Percentiles rank a stretch among this genome's conserved stretches.
phyloP scores from a whole-genome alignment of 2,329 filamentous ascomycete genomes.

The Colletotrichum zoysiae region DNA sequence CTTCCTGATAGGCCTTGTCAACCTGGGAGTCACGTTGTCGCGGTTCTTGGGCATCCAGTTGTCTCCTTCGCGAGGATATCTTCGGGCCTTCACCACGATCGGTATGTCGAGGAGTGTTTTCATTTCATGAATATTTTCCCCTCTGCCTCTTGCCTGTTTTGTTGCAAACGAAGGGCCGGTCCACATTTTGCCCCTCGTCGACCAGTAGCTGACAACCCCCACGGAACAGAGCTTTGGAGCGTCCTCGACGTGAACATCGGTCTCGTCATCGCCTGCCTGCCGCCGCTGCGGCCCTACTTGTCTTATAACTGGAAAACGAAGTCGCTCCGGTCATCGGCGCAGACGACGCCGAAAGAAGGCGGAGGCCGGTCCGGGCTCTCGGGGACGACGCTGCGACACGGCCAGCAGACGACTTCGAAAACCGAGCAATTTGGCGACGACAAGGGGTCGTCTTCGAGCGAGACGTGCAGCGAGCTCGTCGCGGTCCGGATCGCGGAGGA shows the following conservation, averaged over 20 bases:
- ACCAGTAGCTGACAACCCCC: not conserved
- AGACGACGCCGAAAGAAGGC: not conserved
- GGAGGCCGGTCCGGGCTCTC: not conserved
- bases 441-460: too few species aligned
- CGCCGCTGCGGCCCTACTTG: conserved; percentile 9
- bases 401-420: not conserved
- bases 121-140: accelerated
- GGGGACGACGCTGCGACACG: not conserved
- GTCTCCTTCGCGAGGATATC: not conserved
- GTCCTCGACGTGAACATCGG: not conserved
- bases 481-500: not conserved
- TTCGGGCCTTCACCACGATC: conserved; percentile 1
- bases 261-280: conserved; percentile 1
- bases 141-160: not conserved
- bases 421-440: too few species aligned
- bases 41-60: not conserved
- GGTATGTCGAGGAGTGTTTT: not conserved
- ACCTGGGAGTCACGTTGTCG: not conserved
- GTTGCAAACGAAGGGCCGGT: not conserved
- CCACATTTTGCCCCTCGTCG: not conserved
- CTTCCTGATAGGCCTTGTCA: conserved; percentile 4
- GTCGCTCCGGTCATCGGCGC: not conserved
- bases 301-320: not conserved
- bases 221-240: not conserved
- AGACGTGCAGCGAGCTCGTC: not conserved